Conservation (phyloP, 257 asterid species). For the Penstemon eatonii region DNA sequence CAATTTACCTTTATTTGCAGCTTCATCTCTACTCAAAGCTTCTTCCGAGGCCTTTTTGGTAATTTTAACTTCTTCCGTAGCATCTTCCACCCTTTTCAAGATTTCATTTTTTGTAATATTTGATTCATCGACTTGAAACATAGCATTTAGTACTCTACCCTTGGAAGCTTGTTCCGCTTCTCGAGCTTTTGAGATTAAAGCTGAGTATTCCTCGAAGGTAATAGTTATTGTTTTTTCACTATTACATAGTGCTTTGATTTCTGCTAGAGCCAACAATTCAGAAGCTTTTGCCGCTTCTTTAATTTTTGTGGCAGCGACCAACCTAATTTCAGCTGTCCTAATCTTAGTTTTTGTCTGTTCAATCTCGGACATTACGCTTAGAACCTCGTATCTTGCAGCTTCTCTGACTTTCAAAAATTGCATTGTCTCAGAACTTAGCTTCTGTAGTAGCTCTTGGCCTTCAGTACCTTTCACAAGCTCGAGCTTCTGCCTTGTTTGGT, state of each 20-base stretch:
- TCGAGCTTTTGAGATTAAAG: slow-evolving; percentile 58
- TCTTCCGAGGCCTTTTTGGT: slow-evolving; percentile 78
- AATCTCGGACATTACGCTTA: slow-evolving; percentile 64
- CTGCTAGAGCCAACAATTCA: slow-evolving; percentile 84
- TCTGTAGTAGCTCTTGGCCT: slow-evolving; percentile 40
- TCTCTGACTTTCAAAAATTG: slow-evolving; percentile 67
- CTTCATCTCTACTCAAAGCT: slow-evolving; percentile 71
- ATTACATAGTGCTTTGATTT: slow-evolving; percentile 65
- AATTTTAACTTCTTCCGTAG: slow-evolving; percentile 69
- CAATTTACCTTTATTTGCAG: slow-evolving; percentile 69
- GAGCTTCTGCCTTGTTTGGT: slow-evolving; percentile 45
- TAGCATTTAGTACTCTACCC: slow-evolving; percentile 49
- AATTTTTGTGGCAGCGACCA: slow-evolving; percentile 82
- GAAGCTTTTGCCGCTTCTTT: slow-evolving; percentile 87
- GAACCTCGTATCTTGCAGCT: slow-evolving; percentile 58
- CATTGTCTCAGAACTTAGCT: slow-evolving; percentile 68
- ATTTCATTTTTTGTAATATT: slow-evolving; percentile 51
- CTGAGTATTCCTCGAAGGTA: slow-evolving; percentile 63
- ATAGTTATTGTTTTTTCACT: slow-evolving; percentile 47
- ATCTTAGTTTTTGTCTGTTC: slow-evolving; percentile 61
- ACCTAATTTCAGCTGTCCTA: slow-evolving; percentile 66
- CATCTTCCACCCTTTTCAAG: slow-evolving; percentile 77
- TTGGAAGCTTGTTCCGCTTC: slow-evolving; percentile 60
- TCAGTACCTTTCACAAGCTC: slow-evolving; percentile 39
- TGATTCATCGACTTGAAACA: slow-evolving; percentile 61